Evolutionary conservation across 371 early-diverging fungal genomes (phyloP).

Genomic region (Mucor irregularis): DNA sequence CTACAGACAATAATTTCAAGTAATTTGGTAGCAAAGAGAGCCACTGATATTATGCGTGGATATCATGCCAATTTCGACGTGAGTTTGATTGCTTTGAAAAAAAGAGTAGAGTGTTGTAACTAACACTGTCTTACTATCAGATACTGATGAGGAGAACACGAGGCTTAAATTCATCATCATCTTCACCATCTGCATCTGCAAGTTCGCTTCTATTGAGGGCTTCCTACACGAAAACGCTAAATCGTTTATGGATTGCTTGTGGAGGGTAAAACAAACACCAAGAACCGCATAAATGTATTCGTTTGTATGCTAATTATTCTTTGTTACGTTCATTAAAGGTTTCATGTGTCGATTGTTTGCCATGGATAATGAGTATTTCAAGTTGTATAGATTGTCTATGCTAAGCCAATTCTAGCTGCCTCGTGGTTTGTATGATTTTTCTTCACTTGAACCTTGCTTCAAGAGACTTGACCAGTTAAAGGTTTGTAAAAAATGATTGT

Average conservation of each 20-base stretch:
- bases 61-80: no score
- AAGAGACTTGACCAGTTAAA: background rate
- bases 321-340: background rate
- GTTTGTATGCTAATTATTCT: slow-evolving; percentile 1
- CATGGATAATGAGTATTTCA: background rate
- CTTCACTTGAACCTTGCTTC: background rate
- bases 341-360: background rate
- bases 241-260: background rate
- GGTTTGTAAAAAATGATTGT: background rate
- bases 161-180: no score
- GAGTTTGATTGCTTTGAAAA: no score
- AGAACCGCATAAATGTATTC: background rate
- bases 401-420: background rate
- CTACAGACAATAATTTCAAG: no score
- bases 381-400: background rate
- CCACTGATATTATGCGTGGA: no score
- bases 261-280: background rate
- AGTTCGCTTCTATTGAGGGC: no score
- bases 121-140: no score
- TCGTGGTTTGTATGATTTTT: background rate
- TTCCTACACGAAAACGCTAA: no score
- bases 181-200: no score
- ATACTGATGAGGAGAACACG: no score
- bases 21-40: no score
- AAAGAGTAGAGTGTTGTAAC: no score